Evolutionary conservation across 2,329 filamentous ascomycete genomes (phyloP).

Genomic region (Rasamsonia emersonii): DNA sequence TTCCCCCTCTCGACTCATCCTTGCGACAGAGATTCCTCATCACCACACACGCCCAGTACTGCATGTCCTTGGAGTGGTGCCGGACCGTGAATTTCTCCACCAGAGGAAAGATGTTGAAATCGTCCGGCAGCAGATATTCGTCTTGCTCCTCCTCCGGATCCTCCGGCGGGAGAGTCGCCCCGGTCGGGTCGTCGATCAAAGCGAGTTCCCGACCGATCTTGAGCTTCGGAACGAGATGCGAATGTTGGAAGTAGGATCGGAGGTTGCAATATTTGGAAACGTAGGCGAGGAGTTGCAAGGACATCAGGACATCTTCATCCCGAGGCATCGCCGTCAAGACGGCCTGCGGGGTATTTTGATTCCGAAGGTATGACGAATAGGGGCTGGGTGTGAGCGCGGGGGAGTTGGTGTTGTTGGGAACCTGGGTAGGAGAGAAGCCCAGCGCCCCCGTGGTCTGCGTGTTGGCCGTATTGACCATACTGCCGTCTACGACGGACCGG

Average conservation of each 20-base stretch:
- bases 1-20: slow-evolving; percentile 87
- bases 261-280: slow-evolving; percentile 98
- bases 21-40: slow-evolving; percentile 99
- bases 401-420: slow-evolving; percentile 56
- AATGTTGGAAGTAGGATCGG: slow-evolving; percentile 88
- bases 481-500: slow-evolving; percentile 73
- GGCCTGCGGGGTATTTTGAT: slow-evolving; percentile 62
- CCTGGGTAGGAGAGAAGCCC: slow-evolving; percentile 62
- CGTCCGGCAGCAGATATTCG: slow-evolving; percentile 84
- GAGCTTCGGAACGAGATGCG: slow-evolving; percentile 83
- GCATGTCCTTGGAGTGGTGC: slow-evolving; percentile 94
- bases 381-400: slow-evolving; percentile 63
- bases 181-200: slow-evolving; percentile 63
- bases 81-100: slow-evolving; percentile 98
- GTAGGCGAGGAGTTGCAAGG: slow-evolving; percentile 88
- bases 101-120: slow-evolving; percentile 96
- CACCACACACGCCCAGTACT: slow-evolving; percentile 98
- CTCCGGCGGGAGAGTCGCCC: slow-evolving; percentile 22
- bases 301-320: slow-evolving; percentile 97
- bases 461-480: slow-evolving; percentile 63
- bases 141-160: slow-evolving; percentile 59
- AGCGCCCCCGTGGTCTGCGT: slow-evolving; percentile 60
- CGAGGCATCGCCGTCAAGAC: slow-evolving; percentile 87
- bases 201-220: slow-evolving; percentile 82
- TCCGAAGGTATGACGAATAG: slow-evolving; percentile 70